Evolutionary conservation across 306 rosid genomes (phyloP).

Genomic region (Lathyrus oleraceus): DNA sequence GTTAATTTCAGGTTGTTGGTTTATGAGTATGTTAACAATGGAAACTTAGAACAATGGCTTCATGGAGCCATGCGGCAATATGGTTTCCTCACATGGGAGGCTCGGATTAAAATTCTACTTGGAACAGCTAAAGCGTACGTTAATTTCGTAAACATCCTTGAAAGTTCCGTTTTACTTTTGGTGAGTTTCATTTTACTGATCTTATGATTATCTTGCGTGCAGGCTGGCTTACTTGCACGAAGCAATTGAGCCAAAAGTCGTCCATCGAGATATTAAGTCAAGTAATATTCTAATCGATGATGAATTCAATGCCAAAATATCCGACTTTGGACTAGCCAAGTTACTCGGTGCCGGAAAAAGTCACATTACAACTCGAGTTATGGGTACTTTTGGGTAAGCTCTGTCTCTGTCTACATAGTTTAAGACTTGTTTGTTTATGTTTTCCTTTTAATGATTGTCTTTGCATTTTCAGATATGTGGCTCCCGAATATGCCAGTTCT

Average conservation of each 20-base stretch:
- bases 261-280: conserved; percentile 92
- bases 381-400: conserved; percentile 98
- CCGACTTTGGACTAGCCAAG: conserved; percentile 95
- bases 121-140: conserved; percentile 92
- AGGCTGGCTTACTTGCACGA: conserved; percentile 95
- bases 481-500: conserved; percentile 95
- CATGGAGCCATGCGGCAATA: conserved; percentile 83
- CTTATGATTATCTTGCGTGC: conserved; percentile 36
- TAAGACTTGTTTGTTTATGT: conserved; percentile 22
- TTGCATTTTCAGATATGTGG: conserved; percentile 70
- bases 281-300: conserved; percentile 90
- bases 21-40: conserved; percentile 87
- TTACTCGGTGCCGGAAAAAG: conserved; percentile 85
- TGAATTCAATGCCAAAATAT: conserved; percentile 88
- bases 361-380: conserved; percentile 89
- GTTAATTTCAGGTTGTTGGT: conserved; percentile 69
- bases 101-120: conserved; percentile 81
- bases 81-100: conserved; percentile 93
- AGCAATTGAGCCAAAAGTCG: conserved; percentile 95
- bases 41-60: conserved; percentile 90
- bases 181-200: conserved; percentile 29
- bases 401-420: conserved; percentile 21
- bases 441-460: conserved; percentile 30
- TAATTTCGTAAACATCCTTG: conserved; percentile 8
- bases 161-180: neutral